Percentiles rank a stretch among this genome's conserved stretches.
Evolutionary conservation across 805 yeast genomes (phyloP).

Genomic region (Pichia californica): DNA sequence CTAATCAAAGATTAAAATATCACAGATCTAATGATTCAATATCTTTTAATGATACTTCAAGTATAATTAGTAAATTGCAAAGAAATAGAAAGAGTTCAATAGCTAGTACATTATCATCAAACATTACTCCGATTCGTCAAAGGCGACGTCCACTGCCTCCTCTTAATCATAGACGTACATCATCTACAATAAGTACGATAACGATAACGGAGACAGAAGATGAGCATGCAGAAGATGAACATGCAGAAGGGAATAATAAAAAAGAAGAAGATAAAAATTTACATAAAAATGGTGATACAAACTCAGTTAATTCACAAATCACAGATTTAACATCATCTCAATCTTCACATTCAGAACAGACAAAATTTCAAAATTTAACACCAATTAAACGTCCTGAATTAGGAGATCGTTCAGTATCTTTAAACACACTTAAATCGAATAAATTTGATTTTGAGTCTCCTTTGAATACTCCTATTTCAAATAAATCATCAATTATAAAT

Average conservation of each 20-base stretch:
- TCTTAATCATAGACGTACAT: not conserved
- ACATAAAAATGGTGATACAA: no score
- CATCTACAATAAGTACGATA: not conserved
- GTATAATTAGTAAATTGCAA: not conserved
- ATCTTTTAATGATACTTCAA: not conserved
- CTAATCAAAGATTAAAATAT: not conserved
- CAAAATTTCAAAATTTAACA: not conserved
- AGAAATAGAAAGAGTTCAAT: not conserved
- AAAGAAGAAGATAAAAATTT: no score
- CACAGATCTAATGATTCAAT: not conserved
- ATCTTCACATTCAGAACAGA: not conserved
- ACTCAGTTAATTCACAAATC: not conserved
- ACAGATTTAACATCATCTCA: not conserved
- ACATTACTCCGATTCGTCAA: no score
- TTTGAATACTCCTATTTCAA: no score
- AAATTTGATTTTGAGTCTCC: no score
- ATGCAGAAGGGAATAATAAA: no score
- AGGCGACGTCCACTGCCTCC: no score
- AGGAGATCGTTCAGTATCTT: not conserved
- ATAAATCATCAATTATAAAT: no score
- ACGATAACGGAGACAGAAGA: no score
- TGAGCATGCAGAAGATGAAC: no score
- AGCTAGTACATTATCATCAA: not conserved
- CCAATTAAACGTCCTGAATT: not conserved
- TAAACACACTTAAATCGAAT: conserved; percentile 2